Conservation (phyloP, 768 basidiomycete genomes). For the Hericium coralloides region DNA sequence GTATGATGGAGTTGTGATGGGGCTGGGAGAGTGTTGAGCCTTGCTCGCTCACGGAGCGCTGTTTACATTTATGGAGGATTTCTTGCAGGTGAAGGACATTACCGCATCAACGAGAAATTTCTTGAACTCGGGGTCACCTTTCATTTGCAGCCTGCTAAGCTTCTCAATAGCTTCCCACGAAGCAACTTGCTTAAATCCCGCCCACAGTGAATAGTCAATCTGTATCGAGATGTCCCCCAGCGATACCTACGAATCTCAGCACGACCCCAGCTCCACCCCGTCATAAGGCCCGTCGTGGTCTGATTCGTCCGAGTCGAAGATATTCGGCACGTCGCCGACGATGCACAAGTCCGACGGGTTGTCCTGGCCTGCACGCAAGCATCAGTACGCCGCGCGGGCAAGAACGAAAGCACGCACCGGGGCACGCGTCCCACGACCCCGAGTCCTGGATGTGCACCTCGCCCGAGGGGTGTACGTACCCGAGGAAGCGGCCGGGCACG, state of each 20-base stretch:
- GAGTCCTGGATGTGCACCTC: conserved; percentile 42
- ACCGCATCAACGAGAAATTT: too few species aligned
- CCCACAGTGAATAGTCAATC: too few species aligned
- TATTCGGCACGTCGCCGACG: conserved; percentile 41
- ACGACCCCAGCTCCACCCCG: conserved; percentile 11
- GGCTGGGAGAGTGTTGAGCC: background rate
- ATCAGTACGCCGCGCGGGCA: background rate
- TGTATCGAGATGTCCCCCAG: too few species aligned
- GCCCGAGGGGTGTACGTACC: conserved; percentile 43
- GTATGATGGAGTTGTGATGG: conserved; percentile 9
- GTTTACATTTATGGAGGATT: too few species aligned
- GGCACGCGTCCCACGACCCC: conserved; percentile 30
- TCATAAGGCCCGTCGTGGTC: conserved; percentile 11
- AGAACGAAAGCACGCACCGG: conserved; percentile 17
- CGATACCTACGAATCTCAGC: background rate
- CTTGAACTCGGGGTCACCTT: too few species aligned
- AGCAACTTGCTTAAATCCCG: too few species aligned
- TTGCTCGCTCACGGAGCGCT: too few species aligned
- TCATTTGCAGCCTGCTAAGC: too few species aligned
- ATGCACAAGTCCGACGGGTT: conserved; percentile 43
- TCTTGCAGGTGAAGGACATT: too few species aligned
- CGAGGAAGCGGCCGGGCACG: conserved; percentile 41
- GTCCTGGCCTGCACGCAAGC: conserved; percentile 43
- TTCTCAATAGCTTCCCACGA: too few species aligned
- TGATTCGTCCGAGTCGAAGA: conserved; percentile 30